phyloP scores from a whole-genome alignment of 2,329 filamentous ascomycete species.

The Venturia aucupariae region DNA sequence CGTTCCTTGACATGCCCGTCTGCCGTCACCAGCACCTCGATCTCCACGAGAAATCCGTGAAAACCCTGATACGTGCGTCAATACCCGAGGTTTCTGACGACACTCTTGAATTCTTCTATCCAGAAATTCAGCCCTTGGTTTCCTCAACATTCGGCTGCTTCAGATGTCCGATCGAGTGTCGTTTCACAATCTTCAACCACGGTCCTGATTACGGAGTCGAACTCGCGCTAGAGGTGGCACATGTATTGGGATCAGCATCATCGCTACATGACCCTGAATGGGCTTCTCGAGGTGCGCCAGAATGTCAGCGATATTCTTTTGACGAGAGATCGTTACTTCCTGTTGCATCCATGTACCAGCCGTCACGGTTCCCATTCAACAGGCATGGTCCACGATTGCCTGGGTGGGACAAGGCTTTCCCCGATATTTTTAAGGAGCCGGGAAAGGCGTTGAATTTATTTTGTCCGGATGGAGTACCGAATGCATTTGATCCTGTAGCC shows the following conservation, averaged over 20 bases:
- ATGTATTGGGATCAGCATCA: background rate
- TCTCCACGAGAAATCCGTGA: background rate
- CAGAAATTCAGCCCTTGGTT: background rate
- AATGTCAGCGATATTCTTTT: background rate
- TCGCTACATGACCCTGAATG: background rate
- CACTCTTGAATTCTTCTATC: background rate
- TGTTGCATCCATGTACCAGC: background rate
- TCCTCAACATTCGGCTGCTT: background rate
- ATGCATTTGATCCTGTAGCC: background rate
- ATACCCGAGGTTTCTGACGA: background rate
- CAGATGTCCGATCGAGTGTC: background rate
- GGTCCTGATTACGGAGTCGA: background rate
- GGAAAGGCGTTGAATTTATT: background rate
- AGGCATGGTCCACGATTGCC: background rate
- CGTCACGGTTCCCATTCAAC: background rate
- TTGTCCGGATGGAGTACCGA: background rate
- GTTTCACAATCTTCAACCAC: background rate
- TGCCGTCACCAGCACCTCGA: conserved; percentile 1
- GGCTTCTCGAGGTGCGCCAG: background rate
- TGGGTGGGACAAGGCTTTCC: background rate
- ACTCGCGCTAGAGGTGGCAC: background rate
- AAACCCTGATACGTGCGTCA: background rate
- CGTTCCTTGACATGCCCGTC: background rate
- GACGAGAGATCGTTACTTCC: background rate
- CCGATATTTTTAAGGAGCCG: background rate